These are phyloP conservation scores for Apophysomyces trapeziformis DNA, from an alignment of 371 early-diverging fungal genomes.

Conservation along the genomic window DNA sequence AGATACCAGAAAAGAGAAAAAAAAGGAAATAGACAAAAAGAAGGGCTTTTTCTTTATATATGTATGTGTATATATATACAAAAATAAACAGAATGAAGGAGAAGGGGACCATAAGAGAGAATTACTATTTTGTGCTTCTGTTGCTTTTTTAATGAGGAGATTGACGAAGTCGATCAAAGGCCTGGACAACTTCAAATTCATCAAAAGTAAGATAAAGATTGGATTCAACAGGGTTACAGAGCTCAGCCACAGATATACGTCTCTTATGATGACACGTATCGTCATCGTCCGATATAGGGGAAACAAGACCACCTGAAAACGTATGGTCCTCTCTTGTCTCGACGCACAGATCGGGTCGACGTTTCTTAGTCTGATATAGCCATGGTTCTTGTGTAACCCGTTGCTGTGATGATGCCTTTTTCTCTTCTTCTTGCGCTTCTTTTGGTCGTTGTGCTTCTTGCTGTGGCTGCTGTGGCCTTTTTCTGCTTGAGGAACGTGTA, in stretches of 20 bases:
- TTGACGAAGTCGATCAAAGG: slow-evolving; percentile 41
- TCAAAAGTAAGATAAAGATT: slow-evolving; percentile 36
- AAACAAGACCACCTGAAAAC: slow-evolving; percentile 10
- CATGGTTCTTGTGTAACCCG: slow-evolving; percentile 6
- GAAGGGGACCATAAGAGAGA: no score
- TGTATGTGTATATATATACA: no score
- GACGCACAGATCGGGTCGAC: slow-evolving; percentile 10
- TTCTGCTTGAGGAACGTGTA: slow-evolving; percentile 9
- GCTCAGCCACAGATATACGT: slow-evolving; percentile 43
- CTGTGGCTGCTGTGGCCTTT: neutral
- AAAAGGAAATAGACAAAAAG: neutral
- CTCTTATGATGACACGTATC: slow-evolving; percentile 10
- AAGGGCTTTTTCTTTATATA: neutral
- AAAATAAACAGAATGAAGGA: no score
- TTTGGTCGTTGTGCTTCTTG: slow-evolving; percentile 8
- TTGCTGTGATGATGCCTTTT: neutral
- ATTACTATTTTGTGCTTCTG: neutral
- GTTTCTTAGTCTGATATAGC: slow-evolving; percentile 3
- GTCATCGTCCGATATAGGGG: slow-evolving; percentile 13
- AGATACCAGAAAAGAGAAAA: neutral
- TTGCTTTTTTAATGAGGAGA: slow-evolving; percentile 1
- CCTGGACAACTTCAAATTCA: slow-evolving; percentile 52
- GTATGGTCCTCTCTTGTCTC: slow-evolving; percentile 6
- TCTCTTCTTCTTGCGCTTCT: slow-evolving; percentile 3
- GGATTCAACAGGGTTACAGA: slow-evolving; percentile 30